Evolutionary conservation across 2,329 filamentous ascomycete genomes (phyloP).

Genomic region (Stenocarpella maydis): DNA sequence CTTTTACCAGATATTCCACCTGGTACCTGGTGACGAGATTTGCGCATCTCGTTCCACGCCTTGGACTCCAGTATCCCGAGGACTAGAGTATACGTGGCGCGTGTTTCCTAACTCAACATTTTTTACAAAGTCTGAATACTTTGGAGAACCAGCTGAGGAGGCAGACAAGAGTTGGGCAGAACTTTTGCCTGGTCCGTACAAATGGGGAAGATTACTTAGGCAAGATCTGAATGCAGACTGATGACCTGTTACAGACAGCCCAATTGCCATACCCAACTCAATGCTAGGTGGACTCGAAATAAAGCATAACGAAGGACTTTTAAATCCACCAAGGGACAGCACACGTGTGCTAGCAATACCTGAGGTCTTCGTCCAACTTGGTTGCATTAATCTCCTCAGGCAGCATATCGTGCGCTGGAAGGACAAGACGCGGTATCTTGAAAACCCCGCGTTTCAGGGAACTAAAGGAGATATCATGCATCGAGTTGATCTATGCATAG

Average conservation of each 20-base stretch:
- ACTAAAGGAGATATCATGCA: not conserved
- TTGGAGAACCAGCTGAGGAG: not conserved
- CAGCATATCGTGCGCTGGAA: not conserved
- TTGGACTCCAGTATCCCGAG: not conserved
- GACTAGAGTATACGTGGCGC: not conserved
- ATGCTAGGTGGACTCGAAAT: not conserved
- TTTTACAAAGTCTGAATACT: conserved; percentile 1
- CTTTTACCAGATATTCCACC: not conserved
- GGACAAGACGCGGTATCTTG: not conserved
- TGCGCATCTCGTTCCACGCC: not conserved
- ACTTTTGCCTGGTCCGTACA: not conserved
- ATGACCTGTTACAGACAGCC: not conserved
- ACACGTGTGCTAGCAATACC: not conserved
- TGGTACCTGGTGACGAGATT: not conserved
- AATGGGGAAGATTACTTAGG: not conserved
- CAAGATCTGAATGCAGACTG: not conserved
- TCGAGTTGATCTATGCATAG: not conserved
- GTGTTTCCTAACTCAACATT: not conserved
- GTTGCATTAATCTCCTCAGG: not conserved
- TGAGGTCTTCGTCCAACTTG: not conserved
- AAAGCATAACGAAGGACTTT: not conserved
- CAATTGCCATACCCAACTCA: not conserved
- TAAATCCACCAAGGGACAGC: not conserved
- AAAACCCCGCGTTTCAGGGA: not conserved
- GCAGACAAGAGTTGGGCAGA: not conserved